Evolutionary conservation across 192 early-diverging fungal genomes (phyloP).

Genomic region (Rhizoclosmatium sp.): DNA sequence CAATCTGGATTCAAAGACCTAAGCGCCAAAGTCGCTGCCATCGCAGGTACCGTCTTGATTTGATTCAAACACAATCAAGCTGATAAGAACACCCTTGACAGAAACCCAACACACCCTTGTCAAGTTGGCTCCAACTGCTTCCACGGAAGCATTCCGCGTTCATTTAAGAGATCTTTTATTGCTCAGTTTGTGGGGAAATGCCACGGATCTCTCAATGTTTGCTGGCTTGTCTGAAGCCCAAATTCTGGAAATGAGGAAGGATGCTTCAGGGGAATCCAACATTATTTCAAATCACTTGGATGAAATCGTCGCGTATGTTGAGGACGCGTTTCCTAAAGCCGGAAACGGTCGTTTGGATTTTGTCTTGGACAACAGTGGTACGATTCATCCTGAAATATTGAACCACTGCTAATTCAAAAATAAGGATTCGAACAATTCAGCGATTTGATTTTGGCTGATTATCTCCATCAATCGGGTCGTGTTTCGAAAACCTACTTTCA

Average conservation of each 20-base stretch:
- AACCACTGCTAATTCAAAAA: background rate
- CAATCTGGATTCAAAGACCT: constrained; percentile 10
- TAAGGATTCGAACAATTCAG: constrained; percentile 89
- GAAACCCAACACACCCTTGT: constrained; percentile 8
- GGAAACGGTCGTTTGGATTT: constrained; percentile 18
- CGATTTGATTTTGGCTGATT: constrained; percentile 89
- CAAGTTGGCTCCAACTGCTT: background rate
- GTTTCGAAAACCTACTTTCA: constrained; percentile 81
- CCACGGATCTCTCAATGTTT: constrained; percentile 39
- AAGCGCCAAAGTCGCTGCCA: constrained; percentile 2
- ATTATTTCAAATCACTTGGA: constrained; percentile 76
- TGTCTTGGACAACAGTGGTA: constrained; percentile 41
- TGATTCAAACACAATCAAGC: background rate
- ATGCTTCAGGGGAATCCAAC: constrained; percentile 44
- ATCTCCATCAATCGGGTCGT: constrained; percentile 71
- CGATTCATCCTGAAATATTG: background rate
- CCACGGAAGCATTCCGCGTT: background rate
- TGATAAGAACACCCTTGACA: background rate
- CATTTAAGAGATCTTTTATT: constrained; percentile 21
- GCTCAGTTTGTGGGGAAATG: constrained; percentile 36
- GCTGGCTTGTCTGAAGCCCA: constrained; percentile 11
- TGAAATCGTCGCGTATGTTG: constrained; percentile 20
- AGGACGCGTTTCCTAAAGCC: constrained; percentile 5
- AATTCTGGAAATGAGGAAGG: constrained; percentile 23
- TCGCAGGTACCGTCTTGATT: background rate